A percentile compares a stretch with the other conserved stretches of the same genome.
Evolutionary conservation across 805 yeast genomes (phyloP).

Genomic region (Torulaspora maleeae): DNA sequence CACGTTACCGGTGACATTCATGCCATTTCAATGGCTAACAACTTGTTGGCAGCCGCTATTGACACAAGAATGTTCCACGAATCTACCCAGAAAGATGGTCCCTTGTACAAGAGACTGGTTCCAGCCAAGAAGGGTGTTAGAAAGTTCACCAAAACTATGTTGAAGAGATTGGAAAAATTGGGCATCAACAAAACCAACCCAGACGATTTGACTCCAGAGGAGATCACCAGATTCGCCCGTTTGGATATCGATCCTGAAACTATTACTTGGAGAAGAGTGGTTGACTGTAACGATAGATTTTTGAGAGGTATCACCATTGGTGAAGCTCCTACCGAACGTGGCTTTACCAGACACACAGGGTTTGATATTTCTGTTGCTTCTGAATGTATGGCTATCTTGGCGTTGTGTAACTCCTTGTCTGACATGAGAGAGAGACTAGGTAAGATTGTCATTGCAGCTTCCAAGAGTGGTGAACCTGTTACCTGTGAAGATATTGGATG

Average conservation of each 20-base stretch:
- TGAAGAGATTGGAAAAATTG: constrained; percentile 59
- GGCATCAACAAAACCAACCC: constrained; percentile 70
- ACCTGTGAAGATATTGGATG: constrained; percentile 82
- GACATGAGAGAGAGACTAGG: constrained; percentile 76
- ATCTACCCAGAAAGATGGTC: constrained; percentile 63
- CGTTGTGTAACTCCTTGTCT: constrained; percentile 61
- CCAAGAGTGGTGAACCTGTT: constrained; percentile 63
- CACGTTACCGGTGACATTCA: constrained; percentile 84
- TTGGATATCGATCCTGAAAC: constrained; percentile 74
- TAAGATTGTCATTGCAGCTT: constrained; percentile 67
- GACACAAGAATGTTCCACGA: constrained; percentile 87
- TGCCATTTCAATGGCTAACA: constrained; percentile 78
- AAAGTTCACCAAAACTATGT: constrained; percentile 63
- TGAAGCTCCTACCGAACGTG: constrained; percentile 77
- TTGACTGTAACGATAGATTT: constrained; percentile 78
- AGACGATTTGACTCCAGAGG: constrained; percentile 66
- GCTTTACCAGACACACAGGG: constrained; percentile 66
- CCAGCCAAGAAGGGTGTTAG: constrained; percentile 70
- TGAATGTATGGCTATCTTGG: constrained; percentile 81
- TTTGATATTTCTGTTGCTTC: constrained; percentile 83
- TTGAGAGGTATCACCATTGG: constrained; percentile 75
- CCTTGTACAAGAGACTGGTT: constrained; percentile 68
- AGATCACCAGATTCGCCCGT: constrained; percentile 58
- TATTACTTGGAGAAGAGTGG: constrained; percentile 79
- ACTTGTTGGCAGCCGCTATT: constrained; percentile 76